Percentiles rank a stretch among this genome's conserved stretches.
Evolutionary conservation across 2,329 filamentous ascomycete genomes (phyloP).

Genomic region (Aaosphaeria pasadenensis): DNA sequence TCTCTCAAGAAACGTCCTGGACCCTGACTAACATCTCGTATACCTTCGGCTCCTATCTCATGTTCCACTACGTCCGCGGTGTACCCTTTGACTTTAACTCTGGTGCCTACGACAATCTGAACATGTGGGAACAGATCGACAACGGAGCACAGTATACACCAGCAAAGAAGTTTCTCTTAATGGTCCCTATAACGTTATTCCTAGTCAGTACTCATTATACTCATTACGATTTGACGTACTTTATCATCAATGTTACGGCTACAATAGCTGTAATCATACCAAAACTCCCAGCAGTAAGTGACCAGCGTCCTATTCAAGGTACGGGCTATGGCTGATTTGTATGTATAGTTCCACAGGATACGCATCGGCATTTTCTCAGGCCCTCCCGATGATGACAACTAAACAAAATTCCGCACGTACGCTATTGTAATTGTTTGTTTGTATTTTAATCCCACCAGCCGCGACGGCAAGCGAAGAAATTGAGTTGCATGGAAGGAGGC

Average conservation of each 20-base stretch:
- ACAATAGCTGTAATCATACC: slow-evolving; percentile 91
- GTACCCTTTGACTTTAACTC: slow-evolving; percentile 99
- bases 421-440: slow-evolving; percentile 20
- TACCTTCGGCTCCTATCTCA: slow-evolving; percentile 98
- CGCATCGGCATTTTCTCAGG: slow-evolving; percentile 38
- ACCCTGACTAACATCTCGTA: slow-evolving; percentile 98
- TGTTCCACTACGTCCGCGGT: slow-evolving; percentile 99
- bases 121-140: slow-evolving; percentile 99
- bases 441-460: slow-evolving; percentile 31
- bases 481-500: slow-evolving; percentile 27
- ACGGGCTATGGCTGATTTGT: not conserved
- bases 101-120: slow-evolving; percentile 97
- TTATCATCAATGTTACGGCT: slow-evolving; percentile 94
- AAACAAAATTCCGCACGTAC: slow-evolving; percentile 11
- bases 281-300: slow-evolving; percentile 87
- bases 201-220: slow-evolving; percentile 98
- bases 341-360: slow-evolving; percentile 35
- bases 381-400: slow-evolving; percentile 30
- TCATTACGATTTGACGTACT: slow-evolving; percentile 95
- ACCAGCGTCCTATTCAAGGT: not conserved
- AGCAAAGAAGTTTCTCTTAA: slow-evolving; percentile 95
- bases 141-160: slow-evolving; percentile 98
- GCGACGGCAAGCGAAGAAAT: slow-evolving; percentile 17
- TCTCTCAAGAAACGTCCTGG: slow-evolving; percentile 98
- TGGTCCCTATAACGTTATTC: slow-evolving; percentile 91